phyloP scores from a whole-genome alignment of 2,329 filamentous ascomycete species.

The Alternaria ethzedia region DNA sequence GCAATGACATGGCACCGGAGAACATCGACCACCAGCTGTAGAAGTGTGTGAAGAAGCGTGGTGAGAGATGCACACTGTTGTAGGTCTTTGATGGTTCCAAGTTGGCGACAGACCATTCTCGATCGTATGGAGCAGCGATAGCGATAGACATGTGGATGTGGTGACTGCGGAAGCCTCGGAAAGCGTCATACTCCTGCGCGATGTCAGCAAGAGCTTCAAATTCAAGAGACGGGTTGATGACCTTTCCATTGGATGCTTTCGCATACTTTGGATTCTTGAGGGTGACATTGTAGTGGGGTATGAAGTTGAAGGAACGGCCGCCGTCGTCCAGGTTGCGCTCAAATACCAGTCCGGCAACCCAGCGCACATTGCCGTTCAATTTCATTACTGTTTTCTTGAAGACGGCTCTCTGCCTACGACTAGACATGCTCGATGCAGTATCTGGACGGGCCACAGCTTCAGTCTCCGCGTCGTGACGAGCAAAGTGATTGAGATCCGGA shows the following conservation, averaged over 20 bases:
- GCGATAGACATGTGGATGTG: slow-evolving; percentile 96
- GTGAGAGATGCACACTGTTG: slow-evolving; percentile 93
- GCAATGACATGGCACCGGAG: slow-evolving; percentile 90
- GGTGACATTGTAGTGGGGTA: slow-evolving; percentile 88
- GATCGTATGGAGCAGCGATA: slow-evolving; percentile 82
- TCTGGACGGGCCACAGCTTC: slow-evolving; percentile 63
- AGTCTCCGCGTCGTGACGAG: slow-evolving; percentile 66
- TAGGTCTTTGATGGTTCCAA: slow-evolving; percentile 84
- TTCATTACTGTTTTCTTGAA: slow-evolving; percentile 99
- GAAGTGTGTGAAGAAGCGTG: slow-evolving; percentile 97
- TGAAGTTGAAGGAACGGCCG: slow-evolving; percentile 83
- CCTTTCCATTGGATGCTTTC: slow-evolving; percentile 60
- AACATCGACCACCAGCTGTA: slow-evolving; percentile 98
- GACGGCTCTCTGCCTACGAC: slow-evolving; percentile 73
- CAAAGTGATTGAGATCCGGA: slow-evolving; percentile 90
- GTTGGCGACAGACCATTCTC: slow-evolving; percentile 82
- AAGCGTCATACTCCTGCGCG: slow-evolving; percentile 80
- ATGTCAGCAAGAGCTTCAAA: slow-evolving; percentile 22
- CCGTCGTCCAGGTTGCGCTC: slow-evolving; percentile 79
- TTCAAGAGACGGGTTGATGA: slow-evolving; percentile 6
- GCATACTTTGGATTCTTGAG: slow-evolving; percentile 81
- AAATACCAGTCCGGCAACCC: slow-evolving; percentile 89
- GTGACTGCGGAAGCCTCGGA: slow-evolving; percentile 92
- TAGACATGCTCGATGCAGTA: slow-evolving; percentile 64
- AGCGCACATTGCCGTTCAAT: slow-evolving; percentile 92